Base-by-base conservation (phyloP, 2,329 filamentous ascomycete species). In the Fusarium scirpi region DNA sequence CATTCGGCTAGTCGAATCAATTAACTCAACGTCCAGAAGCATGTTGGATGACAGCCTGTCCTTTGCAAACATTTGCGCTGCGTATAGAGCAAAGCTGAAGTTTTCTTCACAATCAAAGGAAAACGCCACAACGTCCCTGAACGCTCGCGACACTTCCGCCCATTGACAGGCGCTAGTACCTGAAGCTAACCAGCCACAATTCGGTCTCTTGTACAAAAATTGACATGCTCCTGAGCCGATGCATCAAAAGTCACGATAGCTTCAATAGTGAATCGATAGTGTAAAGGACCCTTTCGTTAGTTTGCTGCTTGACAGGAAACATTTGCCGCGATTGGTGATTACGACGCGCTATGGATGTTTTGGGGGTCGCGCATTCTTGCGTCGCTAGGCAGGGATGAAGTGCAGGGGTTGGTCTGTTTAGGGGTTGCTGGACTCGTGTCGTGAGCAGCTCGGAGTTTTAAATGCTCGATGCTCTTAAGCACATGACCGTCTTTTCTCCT, bases 221-320 rank as follows among this genome's bases (percentile, higher is more conserved):
- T 25, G 9, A 12, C 8, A 3, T 54, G 12, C 63, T 62, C 63
- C 63, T 66, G 54, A 65, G 16, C 54, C 20, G 34, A 24, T 8
- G 62, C 16, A 27, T 25, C 47, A 45, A 45, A 55, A 48, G 16
- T 54, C 22, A 6, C 18, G 62, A 66, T 65, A 45, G 62, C 62
- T 55, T 61, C 55, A 46, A 55, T 66, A 66, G 62, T 27, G 61
- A 65, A 49, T 66, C 63, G 38, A 66, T 66, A 66, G 63, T 49
- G 55, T 16, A n/a, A 9, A 53, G 20, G 15, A 11, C 51, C n/a
- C 40, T 20, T 15, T 38, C 13, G 41, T 41, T 65, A 48, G 61
- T 8, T 20, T 10, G 32, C 25, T 11, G 3, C 25, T 27, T 27
- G 25, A 27, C 8, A 20, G 13, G n/a, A 9, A 13, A 8, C n/a